phyloP scores from a whole-genome alignment of 208 protist species.

The Blechomonas ayalai region DNA sequence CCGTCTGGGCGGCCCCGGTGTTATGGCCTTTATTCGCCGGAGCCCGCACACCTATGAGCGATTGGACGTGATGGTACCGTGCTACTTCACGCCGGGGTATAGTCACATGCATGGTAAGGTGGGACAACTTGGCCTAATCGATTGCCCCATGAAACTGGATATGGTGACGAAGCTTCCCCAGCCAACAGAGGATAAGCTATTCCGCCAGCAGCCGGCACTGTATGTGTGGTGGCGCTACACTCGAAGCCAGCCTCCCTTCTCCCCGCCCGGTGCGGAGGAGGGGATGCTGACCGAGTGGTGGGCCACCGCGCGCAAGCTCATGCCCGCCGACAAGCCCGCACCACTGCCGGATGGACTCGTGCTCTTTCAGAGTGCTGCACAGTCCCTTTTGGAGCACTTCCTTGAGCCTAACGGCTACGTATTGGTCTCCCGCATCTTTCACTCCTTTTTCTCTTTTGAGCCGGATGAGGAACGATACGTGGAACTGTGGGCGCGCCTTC shows the following conservation, averaged over 20 bases:
- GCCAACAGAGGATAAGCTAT: conserved; percentile 49
- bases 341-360: conserved; percentile 48
- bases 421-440: conserved; percentile 24
- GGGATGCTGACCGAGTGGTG: neutral
- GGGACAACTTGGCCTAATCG: conserved; percentile 26
- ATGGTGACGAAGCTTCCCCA: conserved; percentile 11
- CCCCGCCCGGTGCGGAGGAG: neutral
- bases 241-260: neutral
- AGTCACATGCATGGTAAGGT: conserved; percentile 68
- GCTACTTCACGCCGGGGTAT: conserved; percentile 67
- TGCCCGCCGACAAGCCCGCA: conserved; percentile 9
- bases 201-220: conserved; percentile 22
- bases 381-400: conserved; percentile 19
- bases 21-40: conserved; percentile 33
- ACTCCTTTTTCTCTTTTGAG: conserved; percentile 27
- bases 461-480: conserved; percentile 41
- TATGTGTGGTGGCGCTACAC: conserved; percentile 65
- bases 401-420: conserved; percentile 30
- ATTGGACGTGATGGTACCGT: conserved; percentile 58
- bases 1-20: conserved; percentile 27
- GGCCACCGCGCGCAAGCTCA: neutral
- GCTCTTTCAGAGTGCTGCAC: conserved; percentile 29
- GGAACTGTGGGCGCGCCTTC: conserved; percentile 40
- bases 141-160: conserved; percentile 50
- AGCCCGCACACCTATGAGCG: conserved; percentile 18